These are phyloP conservation scores for Globisporangium rhizosaccharum DNA, from an alignment of 352 stramenopile species.

Conservation along the genomic window DNA sequence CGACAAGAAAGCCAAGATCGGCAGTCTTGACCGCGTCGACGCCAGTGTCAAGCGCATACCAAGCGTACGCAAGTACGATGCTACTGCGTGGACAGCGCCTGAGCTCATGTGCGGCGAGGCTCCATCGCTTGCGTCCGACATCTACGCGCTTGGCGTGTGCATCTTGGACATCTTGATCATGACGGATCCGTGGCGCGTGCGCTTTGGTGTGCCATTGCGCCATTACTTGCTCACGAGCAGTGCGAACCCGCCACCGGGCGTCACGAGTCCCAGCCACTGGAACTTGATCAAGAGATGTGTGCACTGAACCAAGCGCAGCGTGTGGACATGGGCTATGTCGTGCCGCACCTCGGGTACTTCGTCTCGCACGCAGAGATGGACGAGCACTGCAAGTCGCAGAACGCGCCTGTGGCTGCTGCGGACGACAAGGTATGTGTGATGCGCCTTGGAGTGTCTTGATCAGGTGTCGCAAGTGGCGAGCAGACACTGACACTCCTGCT, in stretches of 20 bases:
- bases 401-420: not conserved
- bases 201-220: not conserved
- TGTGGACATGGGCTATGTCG: not conserved
- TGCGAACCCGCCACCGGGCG: not conserved
- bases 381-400: not conserved
- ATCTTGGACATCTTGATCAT: not conserved
- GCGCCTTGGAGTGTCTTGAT: no score
- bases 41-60: no score
- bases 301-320: not conserved
- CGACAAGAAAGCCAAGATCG: constrained; percentile 6
- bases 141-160: constrained; percentile 6
- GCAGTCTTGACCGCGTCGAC: constrained; percentile 3
- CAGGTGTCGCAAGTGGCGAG: not conserved
- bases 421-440: no score
- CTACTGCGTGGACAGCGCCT: not conserved
- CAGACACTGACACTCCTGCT: no score
- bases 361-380: not conserved
- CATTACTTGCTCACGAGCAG: constrained; percentile 2
- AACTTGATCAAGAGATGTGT: constrained; percentile 10
- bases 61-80: not conserved
- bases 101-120: not conserved
- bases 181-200: no score
- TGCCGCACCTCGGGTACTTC: not conserved
- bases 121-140: constrained; percentile 1
- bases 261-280: not conserved